These are phyloP conservation scores for Eucalyptus tenuipes DNA, from an alignment of 345 rosid species.

Conservation along the genomic window DNA sequence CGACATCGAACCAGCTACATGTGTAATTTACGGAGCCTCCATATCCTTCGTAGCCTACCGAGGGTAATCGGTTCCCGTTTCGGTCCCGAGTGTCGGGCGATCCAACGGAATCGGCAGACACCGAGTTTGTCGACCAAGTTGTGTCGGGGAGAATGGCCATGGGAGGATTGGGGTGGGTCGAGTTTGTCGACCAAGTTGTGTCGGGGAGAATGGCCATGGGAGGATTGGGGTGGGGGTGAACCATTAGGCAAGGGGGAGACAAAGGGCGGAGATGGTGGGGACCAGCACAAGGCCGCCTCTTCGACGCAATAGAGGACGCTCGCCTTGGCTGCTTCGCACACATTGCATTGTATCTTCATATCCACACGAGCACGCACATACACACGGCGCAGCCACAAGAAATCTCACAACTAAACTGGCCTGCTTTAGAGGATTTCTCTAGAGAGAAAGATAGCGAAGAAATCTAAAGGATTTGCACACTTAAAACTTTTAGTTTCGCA, in stretches of 20 bases:
- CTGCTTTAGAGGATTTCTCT: background rate
- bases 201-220: no score
- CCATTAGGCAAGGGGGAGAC: background rate
- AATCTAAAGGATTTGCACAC: background rate
- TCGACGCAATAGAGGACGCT: fast-evolving
- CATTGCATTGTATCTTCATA: background rate
- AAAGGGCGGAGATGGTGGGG: background rate
- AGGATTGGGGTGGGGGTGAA: background rate
- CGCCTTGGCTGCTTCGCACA: fast-evolving
- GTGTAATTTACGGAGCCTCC: background rate
- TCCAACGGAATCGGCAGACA: fast-evolving
- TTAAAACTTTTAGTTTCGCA: background rate
- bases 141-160: no score
- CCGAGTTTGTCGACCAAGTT: no score
- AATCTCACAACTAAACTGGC: no score
- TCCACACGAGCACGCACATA: no score
- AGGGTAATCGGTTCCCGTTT: fast-evolving
- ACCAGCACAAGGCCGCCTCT: background rate
- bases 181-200: no score
- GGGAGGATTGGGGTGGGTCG: no score
- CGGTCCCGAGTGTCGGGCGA: fast-evolving
- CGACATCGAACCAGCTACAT: background rate
- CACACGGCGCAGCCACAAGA: fast-evolving
- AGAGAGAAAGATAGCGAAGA: background rate
- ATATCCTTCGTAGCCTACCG: no score